Evolutionary conservation across 345 rosid species (phyloP).

Genomic region (Linum usitatissimum): DNA sequence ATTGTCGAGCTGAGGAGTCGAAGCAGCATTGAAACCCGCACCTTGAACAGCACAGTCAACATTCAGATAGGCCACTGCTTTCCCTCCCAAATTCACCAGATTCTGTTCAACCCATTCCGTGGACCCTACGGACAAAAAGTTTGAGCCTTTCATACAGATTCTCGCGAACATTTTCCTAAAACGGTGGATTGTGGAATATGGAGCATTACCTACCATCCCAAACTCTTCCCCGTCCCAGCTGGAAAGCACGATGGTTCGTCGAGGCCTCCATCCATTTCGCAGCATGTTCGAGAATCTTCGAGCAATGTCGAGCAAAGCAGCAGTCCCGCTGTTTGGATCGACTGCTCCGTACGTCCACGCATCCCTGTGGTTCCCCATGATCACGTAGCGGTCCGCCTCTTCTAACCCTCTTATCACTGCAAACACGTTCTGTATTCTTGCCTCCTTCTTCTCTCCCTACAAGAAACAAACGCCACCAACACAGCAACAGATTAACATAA

Average conservation of each 20-base stretch:
- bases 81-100: constrained; percentile 62
- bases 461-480: not conserved
- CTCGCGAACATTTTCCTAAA: not conserved
- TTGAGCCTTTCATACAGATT: not conserved
- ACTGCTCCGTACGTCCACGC: constrained; percentile 99
- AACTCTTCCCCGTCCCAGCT: constrained; percentile 99
- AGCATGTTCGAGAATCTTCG: constrained; percentile 54
- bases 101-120: constrained; percentile 98
- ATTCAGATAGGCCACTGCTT: constrained; percentile 82
- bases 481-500: too few relatives aligned
- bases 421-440: constrained; percentile 48
- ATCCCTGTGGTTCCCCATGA: constrained; percentile 89
- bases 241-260: constrained; percentile 67
- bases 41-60: constrained; percentile 99
- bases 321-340: constrained; percentile 96
- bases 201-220: constrained; percentile 72
- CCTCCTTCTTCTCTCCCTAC: constrained; percentile 69
- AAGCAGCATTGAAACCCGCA: constrained; percentile 67
- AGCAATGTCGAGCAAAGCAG: constrained; percentile 84
- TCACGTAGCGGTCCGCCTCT: constrained; percentile 75
- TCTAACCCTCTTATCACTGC: constrained; percentile 61
- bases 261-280: constrained; percentile 76
- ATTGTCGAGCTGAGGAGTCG: constrained; percentile 82
- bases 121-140: constrained; percentile 44
- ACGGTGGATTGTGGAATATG: constrained; percentile 4